A percentile compares a stretch with the other conserved stretches of the same genome.
phyloP scores from a whole-genome alignment of 192 early-diverging fungal species.

The Coemansia sp. region DNA sequence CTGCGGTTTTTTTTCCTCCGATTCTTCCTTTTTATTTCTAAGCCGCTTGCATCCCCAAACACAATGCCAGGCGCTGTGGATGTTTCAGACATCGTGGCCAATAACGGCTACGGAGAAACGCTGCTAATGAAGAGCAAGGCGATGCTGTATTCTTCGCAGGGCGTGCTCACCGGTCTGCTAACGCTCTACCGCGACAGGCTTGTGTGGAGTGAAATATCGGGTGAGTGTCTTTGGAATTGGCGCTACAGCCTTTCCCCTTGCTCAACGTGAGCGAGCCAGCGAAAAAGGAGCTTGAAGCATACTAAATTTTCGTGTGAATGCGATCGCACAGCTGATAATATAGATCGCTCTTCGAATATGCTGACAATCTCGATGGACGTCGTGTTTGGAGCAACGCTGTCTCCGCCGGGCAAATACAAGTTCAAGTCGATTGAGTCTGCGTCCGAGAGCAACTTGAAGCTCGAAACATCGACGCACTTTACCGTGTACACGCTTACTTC shows the following conservation, averaged over 20 bases:
- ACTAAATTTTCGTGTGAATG: background rate
- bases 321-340: background rate
- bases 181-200: conserved; percentile 34
- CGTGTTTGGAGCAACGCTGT: conserved; percentile 49
- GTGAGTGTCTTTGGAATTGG: conserved; percentile 14
- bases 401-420: conserved; percentile 46
- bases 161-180: conserved; percentile 41
- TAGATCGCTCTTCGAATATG: conserved; percentile 45
- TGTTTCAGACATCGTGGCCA: conserved; percentile 16
- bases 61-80: conserved; percentile 40
- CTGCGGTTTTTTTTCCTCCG: background rate
- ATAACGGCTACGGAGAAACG: conserved; percentile 2
- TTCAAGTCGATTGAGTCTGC: conserved; percentile 49
- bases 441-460: conserved; percentile 18
- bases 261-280: no score
- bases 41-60: background rate
- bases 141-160: conserved; percentile 48
- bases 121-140: conserved; percentile 42
- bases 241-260: background rate
- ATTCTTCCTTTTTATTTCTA: background rate
- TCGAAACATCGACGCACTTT: conserved; percentile 49
- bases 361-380: conserved; percentile 46
- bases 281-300: background rate
- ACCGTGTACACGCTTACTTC: conserved; percentile 47
- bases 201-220: conserved; percentile 43